Evolutionary conservation across 352 stramenopile genomes (phyloP), one percentile per base, ranked within the genome.

Genomic region (Detonula confervacea): DNA sequence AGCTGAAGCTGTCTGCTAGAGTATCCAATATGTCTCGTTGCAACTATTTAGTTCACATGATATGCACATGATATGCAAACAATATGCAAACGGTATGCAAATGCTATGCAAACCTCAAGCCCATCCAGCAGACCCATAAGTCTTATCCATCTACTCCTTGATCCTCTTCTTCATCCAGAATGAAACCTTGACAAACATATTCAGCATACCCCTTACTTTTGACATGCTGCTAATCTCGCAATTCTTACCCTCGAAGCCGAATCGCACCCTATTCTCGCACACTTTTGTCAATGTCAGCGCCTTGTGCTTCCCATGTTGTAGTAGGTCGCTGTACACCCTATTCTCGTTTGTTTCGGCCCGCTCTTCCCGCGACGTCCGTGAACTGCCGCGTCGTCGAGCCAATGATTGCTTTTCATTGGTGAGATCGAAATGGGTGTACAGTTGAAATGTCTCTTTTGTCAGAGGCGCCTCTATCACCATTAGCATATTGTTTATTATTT

Each of bases 231-330:
- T 35, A 33, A 61, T 61, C 35, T 61, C 52, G 52, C 22, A 61
- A 61, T 42, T 61, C 52, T 18, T 61, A 22, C 47, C 61, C 37
- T 70, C 61, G 35, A 70, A 56, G 25, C 39, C 33, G 18, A 70
- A 70, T 0, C 33, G 33, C 42, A 70, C 9, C 61, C 39, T 55
- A 9, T 59, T 42, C 0, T 55, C 61, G 39, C 39, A 33, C 3
- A 70, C 61, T 24, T 39, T 42, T 1, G 24, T 3, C 3, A 70
- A 25, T 6, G 33, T 70, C 61, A 70, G 61, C 3, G 61, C 37
- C 61, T 70, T 70, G 61, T 70, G 61, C 61, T 12, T 44, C n/a
- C 61, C 61, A 16, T 70, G n/a, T 51, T 55, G 20, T 12, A 70
- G 39, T 20, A 70, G 39, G 33, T 70, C 57, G 61, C 6, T 18